Evolutionary conservation across 768 basidiomycete genomes (phyloP).

Genomic region (Serendipita sp.): DNA sequence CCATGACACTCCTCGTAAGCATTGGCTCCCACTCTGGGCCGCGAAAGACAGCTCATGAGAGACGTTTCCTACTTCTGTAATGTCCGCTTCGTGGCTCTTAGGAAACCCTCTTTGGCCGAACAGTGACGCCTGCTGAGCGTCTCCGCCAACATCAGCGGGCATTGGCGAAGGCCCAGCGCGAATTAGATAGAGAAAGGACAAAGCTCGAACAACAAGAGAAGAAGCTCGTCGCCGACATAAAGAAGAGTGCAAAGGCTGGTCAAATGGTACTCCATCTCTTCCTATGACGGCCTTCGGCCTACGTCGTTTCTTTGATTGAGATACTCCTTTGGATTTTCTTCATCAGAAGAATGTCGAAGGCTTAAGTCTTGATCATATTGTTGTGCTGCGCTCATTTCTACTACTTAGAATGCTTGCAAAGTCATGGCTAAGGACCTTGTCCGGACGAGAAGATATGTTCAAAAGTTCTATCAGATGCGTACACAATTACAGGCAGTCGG

Average conservation of each 20-base stretch:
- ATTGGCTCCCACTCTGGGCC: not conserved
- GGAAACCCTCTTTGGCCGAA: constrained; percentile 91
- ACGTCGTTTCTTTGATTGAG: too few relatives aligned
- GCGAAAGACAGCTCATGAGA: not conserved
- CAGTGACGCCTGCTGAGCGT: constrained; percentile 89
- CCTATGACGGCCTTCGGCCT: too few relatives aligned
- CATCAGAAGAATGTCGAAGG: too few relatives aligned
- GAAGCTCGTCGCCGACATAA: constrained; percentile 90
- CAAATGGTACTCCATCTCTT: constrained; percentile 48
- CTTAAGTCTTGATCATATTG: too few relatives aligned
- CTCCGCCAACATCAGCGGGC: constrained; percentile 93
- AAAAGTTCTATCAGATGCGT: constrained; percentile 98
- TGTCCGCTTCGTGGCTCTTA: constrained; percentile 19
- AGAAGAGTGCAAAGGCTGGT: constrained; percentile 86
- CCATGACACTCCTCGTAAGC: constrained; percentile 26
- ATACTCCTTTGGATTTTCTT: too few relatives aligned
- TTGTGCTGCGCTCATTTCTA: not conserved
- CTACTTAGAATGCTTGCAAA: constrained; percentile 81
- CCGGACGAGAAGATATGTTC: constrained; percentile 82
- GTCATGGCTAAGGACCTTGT: constrained; percentile 99
- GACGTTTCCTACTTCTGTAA: not conserved
- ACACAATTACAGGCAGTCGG: constrained; percentile 95
- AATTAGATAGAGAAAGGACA: constrained; percentile 85
- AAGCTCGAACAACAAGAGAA: constrained; percentile 95
- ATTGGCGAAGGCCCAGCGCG: constrained; percentile 91